phyloP scores from a whole-genome alignment of 2,329 filamentous ascomycete genomes.

The Xylariaceae sp. region DNA sequence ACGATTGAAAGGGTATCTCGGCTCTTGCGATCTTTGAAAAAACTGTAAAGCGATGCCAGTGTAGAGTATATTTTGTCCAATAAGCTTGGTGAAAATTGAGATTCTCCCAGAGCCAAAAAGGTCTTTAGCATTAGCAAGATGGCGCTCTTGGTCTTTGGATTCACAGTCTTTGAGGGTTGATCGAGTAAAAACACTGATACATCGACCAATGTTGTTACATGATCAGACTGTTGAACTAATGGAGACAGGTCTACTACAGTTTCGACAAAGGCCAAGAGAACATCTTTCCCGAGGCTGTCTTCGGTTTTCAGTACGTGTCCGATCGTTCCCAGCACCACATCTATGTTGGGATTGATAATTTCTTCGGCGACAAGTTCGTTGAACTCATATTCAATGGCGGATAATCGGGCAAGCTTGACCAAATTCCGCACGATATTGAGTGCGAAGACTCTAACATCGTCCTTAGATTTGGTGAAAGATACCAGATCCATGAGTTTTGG shows the following conservation, averaged over 20 bases:
- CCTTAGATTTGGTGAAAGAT: conserved; percentile 68
- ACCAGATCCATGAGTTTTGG: conserved; percentile 70
- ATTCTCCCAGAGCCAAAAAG: conserved; percentile 66
- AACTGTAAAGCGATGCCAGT: conserved; percentile 78
- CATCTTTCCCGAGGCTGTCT: conserved; percentile 59
- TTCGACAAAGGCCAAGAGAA: conserved; percentile 75
- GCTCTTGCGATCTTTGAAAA: conserved; percentile 79
- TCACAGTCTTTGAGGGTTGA: conserved; percentile 80
- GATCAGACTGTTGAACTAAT: conserved; percentile 62
- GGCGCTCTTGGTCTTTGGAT: conserved; percentile 75
- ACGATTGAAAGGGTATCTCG: conserved; percentile 71
- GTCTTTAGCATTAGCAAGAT: conserved; percentile 76
- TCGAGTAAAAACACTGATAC: conserved; percentile 78
- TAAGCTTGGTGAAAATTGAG: conserved; percentile 53
- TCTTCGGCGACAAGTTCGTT: conserved; percentile 53
- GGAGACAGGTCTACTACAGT: conserved; percentile 73
- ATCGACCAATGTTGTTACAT: conserved; percentile 72
- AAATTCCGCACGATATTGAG: conserved; percentile 71
- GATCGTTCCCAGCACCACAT: conserved; percentile 63
- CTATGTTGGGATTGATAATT: conserved; percentile 54
- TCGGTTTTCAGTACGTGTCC: conserved; percentile 60
- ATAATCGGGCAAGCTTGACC: conserved; percentile 55
- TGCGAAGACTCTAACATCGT: conserved; percentile 80
- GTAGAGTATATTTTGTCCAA: conserved; percentile 67
- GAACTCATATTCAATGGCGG: conserved; percentile 52